These are phyloP conservation scores for Davidsoniella eucalypti DNA, from an alignment of 2,329 filamentous ascomycete genomes.

Conservation along the genomic window DNA sequence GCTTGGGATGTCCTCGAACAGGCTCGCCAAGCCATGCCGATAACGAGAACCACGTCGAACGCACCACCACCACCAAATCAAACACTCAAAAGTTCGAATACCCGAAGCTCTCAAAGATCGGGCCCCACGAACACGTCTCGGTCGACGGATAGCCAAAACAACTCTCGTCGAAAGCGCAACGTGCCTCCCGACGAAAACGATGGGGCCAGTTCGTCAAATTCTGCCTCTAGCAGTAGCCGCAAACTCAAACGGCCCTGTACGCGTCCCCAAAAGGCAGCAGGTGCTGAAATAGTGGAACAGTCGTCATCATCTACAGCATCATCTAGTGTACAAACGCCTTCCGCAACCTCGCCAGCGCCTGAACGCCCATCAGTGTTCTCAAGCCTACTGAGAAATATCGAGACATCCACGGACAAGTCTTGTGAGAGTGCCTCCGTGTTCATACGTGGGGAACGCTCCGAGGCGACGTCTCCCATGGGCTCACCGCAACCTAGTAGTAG, in stretches of 20 bases:
- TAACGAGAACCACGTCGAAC: conserved; percentile 23
- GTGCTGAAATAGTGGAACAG: conserved; percentile 22
- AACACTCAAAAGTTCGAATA: too few species aligned
- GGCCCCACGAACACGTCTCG: too few species aligned
- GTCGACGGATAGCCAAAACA: too few species aligned
- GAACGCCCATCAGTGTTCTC: conserved; percentile 66
- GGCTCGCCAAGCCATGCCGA: neutral
- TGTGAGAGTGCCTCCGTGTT: too few species aligned
- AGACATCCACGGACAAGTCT: too few species aligned
- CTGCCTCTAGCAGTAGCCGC: conserved; percentile 22
- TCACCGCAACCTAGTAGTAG: conserved; percentile 51
- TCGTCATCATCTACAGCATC: conserved; percentile 17
- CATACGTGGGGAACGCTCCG: conserved; percentile 12
- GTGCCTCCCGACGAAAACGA: too few species aligned
- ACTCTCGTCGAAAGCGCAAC: too few species aligned
- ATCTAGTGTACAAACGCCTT: conserved; percentile 4
- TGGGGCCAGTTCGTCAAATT: neutral
- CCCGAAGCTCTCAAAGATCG: too few species aligned
- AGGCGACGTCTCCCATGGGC: conserved; percentile 23
- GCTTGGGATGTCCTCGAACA: conserved; percentile 84
- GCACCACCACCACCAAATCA: too few species aligned
- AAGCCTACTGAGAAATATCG: conserved; percentile 48
- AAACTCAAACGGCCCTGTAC: conserved; percentile 80
- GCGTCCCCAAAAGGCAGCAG: conserved; percentile 29
- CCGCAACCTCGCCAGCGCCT: conserved; percentile 16